Evolutionary conservation across 2,329 filamentous ascomycete species (phyloP).

Genomic region (Sphaceloma murrayae): DNA sequence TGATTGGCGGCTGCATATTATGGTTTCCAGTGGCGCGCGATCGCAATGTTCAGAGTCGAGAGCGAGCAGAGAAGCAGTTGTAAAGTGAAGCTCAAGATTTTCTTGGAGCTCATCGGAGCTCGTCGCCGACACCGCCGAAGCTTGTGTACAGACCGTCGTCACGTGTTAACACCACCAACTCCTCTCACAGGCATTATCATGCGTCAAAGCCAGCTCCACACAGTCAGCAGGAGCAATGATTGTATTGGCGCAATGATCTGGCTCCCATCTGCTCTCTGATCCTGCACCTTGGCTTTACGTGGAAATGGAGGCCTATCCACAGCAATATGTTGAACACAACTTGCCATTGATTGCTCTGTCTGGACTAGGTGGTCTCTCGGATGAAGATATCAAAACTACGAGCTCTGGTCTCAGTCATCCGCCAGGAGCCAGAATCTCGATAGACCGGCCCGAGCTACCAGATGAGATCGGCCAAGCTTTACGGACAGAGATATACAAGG

Average conservation of each 20-base stretch:
- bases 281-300: no score
- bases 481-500: constrained; percentile 54
- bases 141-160: no score
- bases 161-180: no score
- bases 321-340: constrained; percentile 75
- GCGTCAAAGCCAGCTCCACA: not conserved
- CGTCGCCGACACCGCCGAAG: no score
- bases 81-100: not conserved
- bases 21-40: no score
- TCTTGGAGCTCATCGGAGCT: not conserved
- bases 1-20: no score
- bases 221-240: no score
- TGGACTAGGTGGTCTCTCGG: constrained; percentile 49
- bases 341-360: constrained; percentile 75
- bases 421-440: constrained; percentile 52
- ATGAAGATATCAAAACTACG: not conserved
- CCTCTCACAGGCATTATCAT: no score
- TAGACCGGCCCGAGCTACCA: constrained; percentile 59
- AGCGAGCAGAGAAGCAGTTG: no score
- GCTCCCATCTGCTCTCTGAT: no score
- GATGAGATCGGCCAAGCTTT: constrained; percentile 56
- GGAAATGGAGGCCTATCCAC: constrained; percentile 76
- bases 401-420: not conserved
- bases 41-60: no score
- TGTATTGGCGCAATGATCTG: no score